Percentiles rank a stretch among this genome's conserved stretches.
Conservation (phyloP, 495 filamentous ascomycete species). For the Neurospora sp. region DNA sequence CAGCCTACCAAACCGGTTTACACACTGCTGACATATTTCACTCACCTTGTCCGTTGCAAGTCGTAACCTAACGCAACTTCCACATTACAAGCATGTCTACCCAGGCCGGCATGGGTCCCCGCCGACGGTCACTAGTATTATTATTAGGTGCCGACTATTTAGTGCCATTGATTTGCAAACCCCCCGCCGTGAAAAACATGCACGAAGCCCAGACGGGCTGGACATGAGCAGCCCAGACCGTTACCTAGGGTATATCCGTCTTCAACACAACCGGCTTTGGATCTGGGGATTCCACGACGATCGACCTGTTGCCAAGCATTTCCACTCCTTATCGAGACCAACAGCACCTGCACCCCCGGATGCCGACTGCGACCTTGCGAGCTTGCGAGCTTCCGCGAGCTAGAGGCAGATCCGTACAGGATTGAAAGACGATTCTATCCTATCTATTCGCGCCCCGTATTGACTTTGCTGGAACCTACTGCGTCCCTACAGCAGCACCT, state of each 20-base stretch:
- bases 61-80: neutral
- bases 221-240: neutral
- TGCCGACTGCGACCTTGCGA: neutral
- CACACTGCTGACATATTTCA: neutral
- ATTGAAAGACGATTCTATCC: neutral
- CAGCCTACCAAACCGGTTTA: neutral
- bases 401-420: neutral
- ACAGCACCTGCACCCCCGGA: neutral
- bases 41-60: neutral
- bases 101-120: neutral
- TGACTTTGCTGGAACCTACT: neutral
- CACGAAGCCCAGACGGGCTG: neutral
- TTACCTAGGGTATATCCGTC: neutral
- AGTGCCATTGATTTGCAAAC: neutral
- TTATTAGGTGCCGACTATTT: neutral
- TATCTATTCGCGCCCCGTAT: neutral
- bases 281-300: constrained; percentile 10
- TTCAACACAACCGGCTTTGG: neutral
- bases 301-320: constrained; percentile 9
- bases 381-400: neutral
- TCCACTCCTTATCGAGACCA: constrained; percentile 5
- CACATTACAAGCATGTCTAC: neutral
- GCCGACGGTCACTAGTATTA: neutral
- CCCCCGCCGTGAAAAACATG: neutral
- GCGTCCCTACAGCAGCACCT: neutral